Evolutionary conservation across 805 yeast species (phyloP).

Genomic region (Sugiyamaella chiloensis): DNA sequence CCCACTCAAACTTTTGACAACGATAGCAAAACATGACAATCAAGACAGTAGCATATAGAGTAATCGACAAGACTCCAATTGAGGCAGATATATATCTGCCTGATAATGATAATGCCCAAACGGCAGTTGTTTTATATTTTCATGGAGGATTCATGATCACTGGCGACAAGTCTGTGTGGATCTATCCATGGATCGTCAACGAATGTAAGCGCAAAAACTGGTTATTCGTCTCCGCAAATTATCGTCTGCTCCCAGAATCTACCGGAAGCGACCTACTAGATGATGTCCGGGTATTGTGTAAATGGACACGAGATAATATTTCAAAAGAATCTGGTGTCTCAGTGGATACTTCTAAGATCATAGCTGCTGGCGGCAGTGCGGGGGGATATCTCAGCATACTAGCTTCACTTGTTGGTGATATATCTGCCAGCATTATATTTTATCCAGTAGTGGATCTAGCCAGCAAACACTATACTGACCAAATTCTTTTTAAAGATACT

Average conservation of each 20-base stretch:
- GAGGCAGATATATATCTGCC: constrained; percentile 7
- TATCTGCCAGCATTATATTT: background rate
- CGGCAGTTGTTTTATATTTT: constrained; percentile 2
- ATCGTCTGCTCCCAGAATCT: constrained; percentile 3
- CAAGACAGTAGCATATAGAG: background rate
- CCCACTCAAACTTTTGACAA: no score
- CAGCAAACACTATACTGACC: background rate
- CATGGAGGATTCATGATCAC: constrained; percentile 11
- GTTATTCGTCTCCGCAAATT: constrained; percentile 9
- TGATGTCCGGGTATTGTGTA: background rate
- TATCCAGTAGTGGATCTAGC: background rate
- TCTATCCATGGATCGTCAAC: constrained; percentile 6
- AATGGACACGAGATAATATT: background rate
- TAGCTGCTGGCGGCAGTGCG: constrained; percentile 8
- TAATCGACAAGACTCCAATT: background rate
- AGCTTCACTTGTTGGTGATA: background rate
- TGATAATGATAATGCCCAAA: no score
- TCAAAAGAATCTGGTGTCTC: background rate
- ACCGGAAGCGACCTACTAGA: background rate
- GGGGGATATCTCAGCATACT: constrained; percentile 2
- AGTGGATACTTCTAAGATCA: constrained; percentile 5
- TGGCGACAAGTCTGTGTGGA: constrained; percentile 7
- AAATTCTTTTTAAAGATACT: background rate
- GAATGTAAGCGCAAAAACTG: constrained; percentile 2
- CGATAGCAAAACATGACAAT: constrained; percentile 3